Evolutionary conservation across 2,329 filamentous ascomycete genomes (phyloP).

Genomic region (Penicillium capsulatum): DNA sequence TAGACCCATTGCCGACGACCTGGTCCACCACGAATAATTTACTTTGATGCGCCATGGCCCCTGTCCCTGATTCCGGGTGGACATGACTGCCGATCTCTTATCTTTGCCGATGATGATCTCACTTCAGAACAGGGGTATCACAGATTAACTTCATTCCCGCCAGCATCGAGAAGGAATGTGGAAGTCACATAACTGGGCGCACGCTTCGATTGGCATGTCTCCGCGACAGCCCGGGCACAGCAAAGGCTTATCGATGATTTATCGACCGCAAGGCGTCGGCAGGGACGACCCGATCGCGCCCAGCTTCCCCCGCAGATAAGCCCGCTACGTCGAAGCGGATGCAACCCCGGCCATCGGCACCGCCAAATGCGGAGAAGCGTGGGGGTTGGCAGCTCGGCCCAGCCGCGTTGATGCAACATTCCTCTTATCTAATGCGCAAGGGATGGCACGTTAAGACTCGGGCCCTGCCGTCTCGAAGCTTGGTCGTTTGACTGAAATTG

Average conservation of each 20-base stretch:
- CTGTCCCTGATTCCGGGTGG: too few relatives aligned
- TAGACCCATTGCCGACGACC: slow-evolving; percentile 22
- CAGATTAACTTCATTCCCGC: not conserved
- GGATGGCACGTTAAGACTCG: slow-evolving; percentile 13
- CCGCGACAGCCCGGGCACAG: too few relatives aligned
- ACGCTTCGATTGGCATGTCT: not conserved
- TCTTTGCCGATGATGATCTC: too few relatives aligned
- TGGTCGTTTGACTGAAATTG: not conserved
- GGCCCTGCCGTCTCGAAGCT: not conserved
- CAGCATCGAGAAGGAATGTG: too few relatives aligned
- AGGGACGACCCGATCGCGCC: too few relatives aligned
- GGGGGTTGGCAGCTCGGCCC: slow-evolving; percentile 16
- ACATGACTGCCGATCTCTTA: too few relatives aligned
- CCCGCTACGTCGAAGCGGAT: slow-evolving; percentile 6
- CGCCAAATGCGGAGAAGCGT: slow-evolving; percentile 22
- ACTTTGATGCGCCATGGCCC: slow-evolving; percentile 4
- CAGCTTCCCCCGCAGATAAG: not conserved
- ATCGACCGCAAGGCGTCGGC: not conserved
- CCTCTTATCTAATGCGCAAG: slow-evolving; percentile 18
- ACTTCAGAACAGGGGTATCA: too few relatives aligned
- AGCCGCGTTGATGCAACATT: slow-evolving; percentile 17
- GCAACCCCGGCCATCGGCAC: slow-evolving; percentile 18
- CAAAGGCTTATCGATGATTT: not conserved
- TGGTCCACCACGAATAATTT: slow-evolving; percentile 19
- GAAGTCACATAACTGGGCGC: not conserved